A percentile compares a stretch with the other conserved stretches of the same genome.
Evolutionary conservation across 345 rosid species (phyloP).

Genomic region (Salix caprea): DNA sequence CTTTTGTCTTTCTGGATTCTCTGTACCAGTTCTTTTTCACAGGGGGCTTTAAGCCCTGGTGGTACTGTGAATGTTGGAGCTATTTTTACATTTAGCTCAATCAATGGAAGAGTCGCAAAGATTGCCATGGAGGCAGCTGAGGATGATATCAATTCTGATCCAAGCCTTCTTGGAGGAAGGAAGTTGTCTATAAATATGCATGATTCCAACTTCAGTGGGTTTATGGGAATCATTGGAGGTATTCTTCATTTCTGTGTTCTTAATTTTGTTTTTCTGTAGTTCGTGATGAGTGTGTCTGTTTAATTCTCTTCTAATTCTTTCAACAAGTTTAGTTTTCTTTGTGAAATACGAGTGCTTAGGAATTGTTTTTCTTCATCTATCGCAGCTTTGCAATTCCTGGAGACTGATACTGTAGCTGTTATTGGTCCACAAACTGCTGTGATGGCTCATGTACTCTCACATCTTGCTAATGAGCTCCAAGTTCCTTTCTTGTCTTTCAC

Average conservation of each 20-base stretch:
- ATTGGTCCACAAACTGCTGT: constrained; percentile 78
- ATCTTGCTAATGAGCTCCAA: constrained; percentile 71
- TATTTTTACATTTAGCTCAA: constrained; percentile 43
- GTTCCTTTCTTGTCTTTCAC: constrained; percentile 81
- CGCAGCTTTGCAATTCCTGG: constrained; percentile 74
- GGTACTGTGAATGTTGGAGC: constrained; percentile 58
- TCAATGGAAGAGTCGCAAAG: constrained; percentile 50
- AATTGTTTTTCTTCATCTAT: neutral
- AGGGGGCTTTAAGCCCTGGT: constrained; percentile 35
- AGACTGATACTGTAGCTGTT: constrained; percentile 81
- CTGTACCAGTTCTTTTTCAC: constrained; percentile 29
- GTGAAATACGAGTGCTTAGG: neutral
- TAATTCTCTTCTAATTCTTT: neutral
- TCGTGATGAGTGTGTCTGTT: neutral
- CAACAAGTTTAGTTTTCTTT: neutral
- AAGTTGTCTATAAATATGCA: constrained; percentile 43
- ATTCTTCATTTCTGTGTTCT: neutral
- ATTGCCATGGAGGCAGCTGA: constrained; percentile 72
- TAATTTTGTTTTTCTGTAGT: neutral
- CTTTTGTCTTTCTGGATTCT: constrained; percentile 34
- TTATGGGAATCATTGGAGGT: constrained; percentile 42
- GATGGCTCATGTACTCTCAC: constrained; percentile 80
- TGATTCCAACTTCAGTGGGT: constrained; percentile 63
- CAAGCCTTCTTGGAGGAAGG: constrained; percentile 53
- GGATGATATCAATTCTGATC: constrained; percentile 69